Percentiles rank a stretch among this genome's conserved stretches.
Conservation (phyloP, 2,329 filamentous ascomycete species). For the Hortaea werneckii region DNA sequence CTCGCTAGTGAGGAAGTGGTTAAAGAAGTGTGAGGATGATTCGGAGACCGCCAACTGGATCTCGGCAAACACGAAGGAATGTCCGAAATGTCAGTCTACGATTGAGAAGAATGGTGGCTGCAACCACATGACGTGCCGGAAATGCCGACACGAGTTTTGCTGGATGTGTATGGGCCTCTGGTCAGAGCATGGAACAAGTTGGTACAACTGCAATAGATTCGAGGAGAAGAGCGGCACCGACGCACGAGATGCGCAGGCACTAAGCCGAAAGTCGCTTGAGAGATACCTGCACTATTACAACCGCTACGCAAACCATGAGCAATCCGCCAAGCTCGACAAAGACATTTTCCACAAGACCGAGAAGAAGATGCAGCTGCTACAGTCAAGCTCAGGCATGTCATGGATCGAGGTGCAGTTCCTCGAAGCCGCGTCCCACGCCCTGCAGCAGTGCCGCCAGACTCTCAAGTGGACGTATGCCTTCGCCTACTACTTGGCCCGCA, state of each 20-base stretch:
- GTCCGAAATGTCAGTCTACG: constrained; percentile 87
- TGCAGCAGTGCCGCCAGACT: constrained; percentile 95
- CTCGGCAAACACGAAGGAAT: constrained; percentile 97
- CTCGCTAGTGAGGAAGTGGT: constrained; percentile 81
- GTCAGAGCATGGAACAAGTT: constrained; percentile 97
- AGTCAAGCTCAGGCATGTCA: constrained; percentile 87
- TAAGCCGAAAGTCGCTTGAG: constrained; percentile 79
- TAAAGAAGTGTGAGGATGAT: constrained; percentile 97
- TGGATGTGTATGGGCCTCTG: constrained; percentile 99
- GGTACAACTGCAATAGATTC: constrained; percentile 98
- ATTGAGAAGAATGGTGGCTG: constrained; percentile 98
- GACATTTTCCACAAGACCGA: constrained; percentile 94
- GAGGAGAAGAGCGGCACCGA: constrained; percentile 92
- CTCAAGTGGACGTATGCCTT: constrained; percentile 99
- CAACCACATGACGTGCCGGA: constrained; percentile 96
- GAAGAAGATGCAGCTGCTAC: constrained; percentile 96
- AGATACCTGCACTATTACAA: constrained; percentile 99
- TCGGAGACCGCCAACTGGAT: constrained; percentile 99
- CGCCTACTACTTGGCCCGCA: constrained; percentile 90
- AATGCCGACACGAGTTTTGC: constrained; percentile 94
- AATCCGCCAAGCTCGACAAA: constrained; percentile 91
- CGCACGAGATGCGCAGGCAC: constrained; percentile 83
- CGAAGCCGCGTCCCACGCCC: constrained; percentile 80
- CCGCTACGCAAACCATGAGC: constrained; percentile 96
- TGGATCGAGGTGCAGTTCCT: constrained; percentile 99